Base-by-base conservation (phyloP, 306 rosid species). In the Hippophae tibetana region DNA sequence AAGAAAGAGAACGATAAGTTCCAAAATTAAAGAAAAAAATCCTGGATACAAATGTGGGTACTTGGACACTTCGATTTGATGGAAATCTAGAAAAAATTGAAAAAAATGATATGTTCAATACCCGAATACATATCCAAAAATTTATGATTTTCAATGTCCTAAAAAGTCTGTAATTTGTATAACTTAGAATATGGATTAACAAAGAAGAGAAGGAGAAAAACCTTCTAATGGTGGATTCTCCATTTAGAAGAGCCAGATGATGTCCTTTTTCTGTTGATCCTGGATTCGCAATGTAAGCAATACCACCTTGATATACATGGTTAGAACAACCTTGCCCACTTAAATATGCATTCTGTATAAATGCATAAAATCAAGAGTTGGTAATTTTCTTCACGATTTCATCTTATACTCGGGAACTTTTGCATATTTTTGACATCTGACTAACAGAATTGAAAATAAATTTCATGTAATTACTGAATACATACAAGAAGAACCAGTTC, bases 261-360 rank as follows among this genome's bases (percentile, higher is more conserved):
- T 71, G 56, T 42, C 68, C 62, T 38, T 48, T 62, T 54, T 61
- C 72, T 38, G 10, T 43, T 7, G 38, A 41, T 45, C 72, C 50
- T 0, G 83, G 85, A 42, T 71, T 74, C 65, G 80, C 74, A 27
- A 64, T 64, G 68, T 76, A 76, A 56, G 76, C 72, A 66, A 79
- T 69, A 26, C 72, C 59, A 6, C 71, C 72, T 10, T 27, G 68
- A 52, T 23, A 52, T 31, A 46, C 43, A 52, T 65, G 72, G 58
- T 13, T 44, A 56, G 55, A 31, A 70, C 83, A 81, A 69, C 72
- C 83, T 44, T 69, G 73, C 47, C 73, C 83, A 52, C 87, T 84
- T 47, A 84, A 10, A 69, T 79, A 84, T 52, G 76, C 80, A 63
- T 74, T 72, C 87, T 84, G 78, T 52, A 70, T 52, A 54, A 54